Conservation (phyloP, 352 stramenopile species). For the Peronospora farinosa region DNA sequence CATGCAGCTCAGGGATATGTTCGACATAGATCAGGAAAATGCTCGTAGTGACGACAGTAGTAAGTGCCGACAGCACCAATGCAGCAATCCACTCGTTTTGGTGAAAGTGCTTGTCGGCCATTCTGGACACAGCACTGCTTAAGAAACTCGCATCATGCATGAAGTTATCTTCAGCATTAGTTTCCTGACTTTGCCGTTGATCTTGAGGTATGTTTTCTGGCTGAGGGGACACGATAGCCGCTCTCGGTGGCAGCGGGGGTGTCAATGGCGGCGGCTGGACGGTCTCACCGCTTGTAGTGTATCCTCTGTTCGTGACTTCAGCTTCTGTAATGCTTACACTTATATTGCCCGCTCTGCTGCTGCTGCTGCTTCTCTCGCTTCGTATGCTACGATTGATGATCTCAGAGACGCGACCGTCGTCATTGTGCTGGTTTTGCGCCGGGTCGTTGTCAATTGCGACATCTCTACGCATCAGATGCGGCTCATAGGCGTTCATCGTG, state of each 20-base stretch:
- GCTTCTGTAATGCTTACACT: not conserved
- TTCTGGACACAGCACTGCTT: no score
- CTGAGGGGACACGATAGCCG: slow-evolving; percentile 3
- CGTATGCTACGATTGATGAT: slow-evolving; percentile 30
- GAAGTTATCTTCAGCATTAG: slow-evolving; percentile 15
- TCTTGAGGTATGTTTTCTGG: slow-evolving; percentile 7
- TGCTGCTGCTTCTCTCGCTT: slow-evolving; percentile 30
- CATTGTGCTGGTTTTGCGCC: slow-evolving; percentile 6
- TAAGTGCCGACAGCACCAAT: no score
- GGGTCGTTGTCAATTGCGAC: slow-evolving; percentile 1
- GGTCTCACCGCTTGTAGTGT: slow-evolving; percentile 25
- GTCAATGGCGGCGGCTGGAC: slow-evolving; percentile 20
- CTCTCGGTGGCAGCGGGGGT: slow-evolving; percentile 8
- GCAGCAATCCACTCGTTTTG: no score
- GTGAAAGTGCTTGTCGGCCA: no score
- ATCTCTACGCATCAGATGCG: slow-evolving; percentile 7
- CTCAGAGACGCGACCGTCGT: slow-evolving; percentile 14
- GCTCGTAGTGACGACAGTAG: no score
- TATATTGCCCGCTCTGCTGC: slow-evolving; percentile 9
- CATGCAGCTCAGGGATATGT: slow-evolving; percentile 39
- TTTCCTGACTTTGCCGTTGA: slow-evolving; percentile 11
- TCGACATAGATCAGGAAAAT: no score
- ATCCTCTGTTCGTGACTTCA: slow-evolving; percentile 13
- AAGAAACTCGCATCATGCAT: slow-evolving; percentile 19
- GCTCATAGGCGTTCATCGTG: slow-evolving; percentile 27